A percentile compares a stretch with the other conserved stretches of the same genome.
Evolutionary conservation across 169 alveolate species (phyloP).

Genomic region (Cryptosporidium sp.): DNA sequence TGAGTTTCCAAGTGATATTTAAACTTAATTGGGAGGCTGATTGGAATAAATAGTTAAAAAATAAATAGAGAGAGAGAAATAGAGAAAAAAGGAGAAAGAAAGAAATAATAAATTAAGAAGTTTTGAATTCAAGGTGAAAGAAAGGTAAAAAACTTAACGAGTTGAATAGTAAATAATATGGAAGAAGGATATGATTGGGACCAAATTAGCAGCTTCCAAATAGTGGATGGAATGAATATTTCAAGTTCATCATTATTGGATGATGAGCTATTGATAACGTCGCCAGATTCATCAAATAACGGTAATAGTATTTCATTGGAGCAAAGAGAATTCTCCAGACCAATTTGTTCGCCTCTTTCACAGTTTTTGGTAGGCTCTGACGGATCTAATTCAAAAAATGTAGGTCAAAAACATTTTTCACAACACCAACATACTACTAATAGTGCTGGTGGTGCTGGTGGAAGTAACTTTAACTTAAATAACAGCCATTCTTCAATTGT

Average conservation of each 20-base stretch:
- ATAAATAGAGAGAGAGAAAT: background rate
- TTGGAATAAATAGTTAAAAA: background rate
- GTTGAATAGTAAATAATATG: constrained; percentile 33
- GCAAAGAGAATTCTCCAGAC: constrained; percentile 29
- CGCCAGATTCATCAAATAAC: constrained; percentile 12
- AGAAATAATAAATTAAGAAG: background rate
- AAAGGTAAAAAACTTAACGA: background rate
- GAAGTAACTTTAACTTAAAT: background rate
- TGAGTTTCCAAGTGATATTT: constrained; percentile 12
- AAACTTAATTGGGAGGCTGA: too few species aligned
- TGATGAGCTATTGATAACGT: constrained; percentile 3
- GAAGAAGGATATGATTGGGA: constrained; percentile 75
- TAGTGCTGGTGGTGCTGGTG: background rate
- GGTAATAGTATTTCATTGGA: constrained; percentile 3
- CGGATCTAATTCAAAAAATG: background rate
- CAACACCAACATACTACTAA: background rate
- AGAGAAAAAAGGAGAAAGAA: background rate
- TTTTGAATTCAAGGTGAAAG: background rate
- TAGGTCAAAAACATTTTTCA: background rate
- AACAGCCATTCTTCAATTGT: background rate
- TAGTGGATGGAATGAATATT: constrained; percentile 64
- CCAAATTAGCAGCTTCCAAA: constrained; percentile 52
- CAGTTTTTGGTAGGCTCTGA: constrained; percentile 33
- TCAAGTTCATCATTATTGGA: constrained; percentile 34
- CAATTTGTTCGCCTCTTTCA: constrained; percentile 23